Conservation (phyloP, 169 alveolate genomes). For the Plasmodium coatneyi region DNA sequence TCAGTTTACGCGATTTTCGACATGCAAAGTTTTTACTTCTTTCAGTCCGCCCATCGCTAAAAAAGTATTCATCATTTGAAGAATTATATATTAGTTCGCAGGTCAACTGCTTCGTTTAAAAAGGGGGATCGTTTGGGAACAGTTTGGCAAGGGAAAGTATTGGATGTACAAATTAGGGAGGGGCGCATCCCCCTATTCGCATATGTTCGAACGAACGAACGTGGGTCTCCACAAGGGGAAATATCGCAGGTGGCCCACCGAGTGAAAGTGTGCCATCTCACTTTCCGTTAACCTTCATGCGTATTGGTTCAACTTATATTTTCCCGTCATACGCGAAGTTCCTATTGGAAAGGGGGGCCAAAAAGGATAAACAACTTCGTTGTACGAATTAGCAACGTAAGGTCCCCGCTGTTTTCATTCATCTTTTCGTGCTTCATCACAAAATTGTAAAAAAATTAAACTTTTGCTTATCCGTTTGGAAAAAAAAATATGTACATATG, state of each 20-base stretch:
- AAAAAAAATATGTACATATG: not conserved
- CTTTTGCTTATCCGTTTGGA: not conserved
- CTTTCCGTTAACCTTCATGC: not conserved
- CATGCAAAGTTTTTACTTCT: constrained; percentile 49
- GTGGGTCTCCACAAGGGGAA: not conserved
- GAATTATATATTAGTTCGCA: constrained; percentile 31
- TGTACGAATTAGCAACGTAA: not conserved
- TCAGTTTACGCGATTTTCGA: constrained; percentile 76
- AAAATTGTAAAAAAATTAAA: not conserved
- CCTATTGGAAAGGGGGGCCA: not conserved
- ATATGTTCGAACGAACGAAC: not conserved
- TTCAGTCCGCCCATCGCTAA: constrained; percentile 78
- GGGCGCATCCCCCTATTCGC: not conserved
- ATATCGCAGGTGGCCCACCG: not conserved
- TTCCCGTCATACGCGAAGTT: not conserved
- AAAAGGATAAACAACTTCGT: not conserved
- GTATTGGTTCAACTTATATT: not conserved
- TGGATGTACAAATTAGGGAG: too few species aligned
- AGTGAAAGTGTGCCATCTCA: not conserved
- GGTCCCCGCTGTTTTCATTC: not conserved
- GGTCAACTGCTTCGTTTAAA: not conserved
- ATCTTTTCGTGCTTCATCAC: not conserved
- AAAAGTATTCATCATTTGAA: constrained; percentile 69
- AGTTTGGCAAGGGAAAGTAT: not conserved
- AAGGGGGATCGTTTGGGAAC: constrained; percentile 1